Base-by-base conservation (phyloP, 163 green algal genomes). In the Botryococcus braunii region DNA sequence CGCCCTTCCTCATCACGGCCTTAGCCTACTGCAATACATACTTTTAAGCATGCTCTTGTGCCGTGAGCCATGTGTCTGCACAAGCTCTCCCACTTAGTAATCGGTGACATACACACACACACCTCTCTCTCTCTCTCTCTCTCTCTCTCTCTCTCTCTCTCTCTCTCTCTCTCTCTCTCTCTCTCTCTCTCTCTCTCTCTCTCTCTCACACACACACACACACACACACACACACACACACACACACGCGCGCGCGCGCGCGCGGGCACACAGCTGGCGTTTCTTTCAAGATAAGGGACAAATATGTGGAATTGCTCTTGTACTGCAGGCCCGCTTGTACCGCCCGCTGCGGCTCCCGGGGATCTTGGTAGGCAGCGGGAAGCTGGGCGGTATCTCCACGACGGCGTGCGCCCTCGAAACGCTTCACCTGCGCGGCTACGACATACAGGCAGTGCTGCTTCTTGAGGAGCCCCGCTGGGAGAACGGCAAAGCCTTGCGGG, bases 361-460 rank as follows among this genome's bases (percentile, higher is more conserved):
- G 8, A 39, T 99, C 13, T 82, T 99, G 2, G 89, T 98, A 5
- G 93, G 89, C 4, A 91, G 97, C 60, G 76, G 84, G 8, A 71
- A 80, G 0, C 84, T 99, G 39, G 94, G 94, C 0, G 93, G 93
- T 66, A 96, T 99, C 71, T 93, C 87, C 25, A 77, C 83, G 50
- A 98, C 91, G 4, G 70, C 97, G 5, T 77, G 84, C 0, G 83
- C 91, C 0, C 84, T 87, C 37, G 93, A 99, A 48, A 85, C 27
- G 11, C 71, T 89, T 31, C 34, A 23, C 1, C 6, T 71, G 3
- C 66, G 88, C 1, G 94, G 94, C 4, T 91, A 92, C 70, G 77
- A 89, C 37, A 73, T 92, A 34, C 82, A 84, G 3, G 83, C 82
- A 0, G 77, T 97, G 27, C 76, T 92, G 4, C 27, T 97, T 37